Conservation (phyloP, 169 alveolate species). For the Eimeria tenella region DNA sequence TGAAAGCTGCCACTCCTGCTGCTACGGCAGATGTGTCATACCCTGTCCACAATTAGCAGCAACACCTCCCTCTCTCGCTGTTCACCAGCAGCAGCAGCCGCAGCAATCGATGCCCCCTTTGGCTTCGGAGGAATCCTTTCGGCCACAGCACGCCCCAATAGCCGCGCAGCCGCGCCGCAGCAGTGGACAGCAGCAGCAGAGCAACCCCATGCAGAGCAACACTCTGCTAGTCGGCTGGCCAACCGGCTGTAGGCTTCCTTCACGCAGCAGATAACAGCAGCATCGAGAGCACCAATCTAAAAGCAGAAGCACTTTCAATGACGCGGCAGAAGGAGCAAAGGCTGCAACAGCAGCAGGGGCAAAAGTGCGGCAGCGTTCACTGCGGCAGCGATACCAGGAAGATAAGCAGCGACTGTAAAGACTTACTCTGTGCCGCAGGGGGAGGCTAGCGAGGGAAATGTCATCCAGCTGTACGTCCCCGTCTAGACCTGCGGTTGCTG, state of each 20-base stretch:
- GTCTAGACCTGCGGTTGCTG: background rate
- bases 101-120: background rate
- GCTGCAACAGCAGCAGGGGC: no score
- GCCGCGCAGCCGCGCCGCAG: slow-evolving; percentile 1
- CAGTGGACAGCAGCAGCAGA: background rate
- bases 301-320: background rate
- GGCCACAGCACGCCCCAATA: background rate
- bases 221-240: background rate
- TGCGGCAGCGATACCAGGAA: no score
- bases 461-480: background rate
- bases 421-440: background rate
- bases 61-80: background rate
- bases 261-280: no score
- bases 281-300: background rate
- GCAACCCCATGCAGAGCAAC: background rate
- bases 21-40: background rate
- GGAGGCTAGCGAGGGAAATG: background rate
- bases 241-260: background rate
- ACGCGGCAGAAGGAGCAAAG: background rate
- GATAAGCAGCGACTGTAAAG: background rate
- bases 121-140: background rate
- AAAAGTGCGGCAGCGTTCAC: no score
- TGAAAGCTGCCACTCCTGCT: no score
- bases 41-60: slow-evolving; percentile 2
- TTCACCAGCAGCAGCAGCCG: background rate